A percentile compares a stretch with the other conserved stretches of the same genome.
These are phyloP conservation scores for Leccinum variicolor DNA, from an alignment of 768 basidiomycete genomes.

Conservation along the genomic window DNA sequence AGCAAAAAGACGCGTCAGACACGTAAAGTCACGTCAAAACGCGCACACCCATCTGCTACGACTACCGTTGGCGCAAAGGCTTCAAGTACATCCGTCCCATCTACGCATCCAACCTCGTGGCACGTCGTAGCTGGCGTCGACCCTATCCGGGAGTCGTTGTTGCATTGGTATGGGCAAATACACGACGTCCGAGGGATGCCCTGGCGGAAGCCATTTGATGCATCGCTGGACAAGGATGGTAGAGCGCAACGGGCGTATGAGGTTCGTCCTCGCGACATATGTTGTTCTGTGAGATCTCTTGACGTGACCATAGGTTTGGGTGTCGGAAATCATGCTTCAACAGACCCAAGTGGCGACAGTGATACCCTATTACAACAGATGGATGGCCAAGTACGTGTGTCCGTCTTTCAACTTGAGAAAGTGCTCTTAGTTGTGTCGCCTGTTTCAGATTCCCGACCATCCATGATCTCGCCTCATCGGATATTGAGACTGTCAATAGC, in stretches of 20 bases:
- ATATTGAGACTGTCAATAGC: conserved; percentile 81
- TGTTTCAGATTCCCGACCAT: conserved; percentile 74
- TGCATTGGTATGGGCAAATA: conserved; percentile 69
- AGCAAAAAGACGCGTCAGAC: conserved; percentile 17
- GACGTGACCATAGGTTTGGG: conserved; percentile 59
- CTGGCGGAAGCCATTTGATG: conserved; percentile 77
- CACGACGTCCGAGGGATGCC: conserved; percentile 80
- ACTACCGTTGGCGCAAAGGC: background rate
- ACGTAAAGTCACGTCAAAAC: conserved; percentile 14
- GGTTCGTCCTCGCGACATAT: conserved; percentile 39
- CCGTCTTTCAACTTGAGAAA: background rate
- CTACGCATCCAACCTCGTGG: conserved; percentile 41
- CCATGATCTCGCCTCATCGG: conserved; percentile 62
- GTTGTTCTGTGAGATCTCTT: background rate
- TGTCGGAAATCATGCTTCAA: conserved; percentile 94
- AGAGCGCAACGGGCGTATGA: conserved; percentile 89
- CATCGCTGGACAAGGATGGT: conserved; percentile 48
- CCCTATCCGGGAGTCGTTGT: conserved; percentile 47
- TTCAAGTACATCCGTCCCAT: background rate
- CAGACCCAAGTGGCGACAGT: conserved; percentile 93
- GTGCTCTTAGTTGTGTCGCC: background rate
- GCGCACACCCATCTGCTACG: conserved; percentile 1
- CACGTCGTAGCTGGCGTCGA: conserved; percentile 45
- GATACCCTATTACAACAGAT: conserved; percentile 89
- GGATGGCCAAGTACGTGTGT: conserved; percentile 70